Evolutionary conservation across 441 rosid species (phyloP).

Genomic region (Daphne laureola): DNA sequence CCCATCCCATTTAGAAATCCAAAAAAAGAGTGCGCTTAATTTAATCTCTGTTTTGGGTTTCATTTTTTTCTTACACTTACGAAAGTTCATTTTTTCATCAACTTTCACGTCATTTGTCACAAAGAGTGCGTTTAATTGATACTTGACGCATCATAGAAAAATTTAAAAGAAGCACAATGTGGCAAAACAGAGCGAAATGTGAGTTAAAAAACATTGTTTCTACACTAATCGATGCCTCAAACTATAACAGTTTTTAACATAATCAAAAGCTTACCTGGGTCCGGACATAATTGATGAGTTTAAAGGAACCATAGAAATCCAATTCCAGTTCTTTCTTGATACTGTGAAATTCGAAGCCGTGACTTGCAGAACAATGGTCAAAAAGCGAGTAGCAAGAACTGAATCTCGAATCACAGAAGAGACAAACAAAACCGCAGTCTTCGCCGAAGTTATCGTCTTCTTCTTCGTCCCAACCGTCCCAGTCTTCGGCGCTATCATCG

Average conservation of each 20-base stretch:
- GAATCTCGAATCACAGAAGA: conserved; percentile 59
- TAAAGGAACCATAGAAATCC: conserved; percentile 73
- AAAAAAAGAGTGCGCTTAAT: no score
- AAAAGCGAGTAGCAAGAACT: conserved; percentile 43
- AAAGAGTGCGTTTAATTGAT: no score
- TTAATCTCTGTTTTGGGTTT: no score
- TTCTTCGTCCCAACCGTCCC: conserved; percentile 40
- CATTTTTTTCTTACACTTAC: no score
- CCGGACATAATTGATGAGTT: conserved; percentile 84
- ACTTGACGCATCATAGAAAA: no score
- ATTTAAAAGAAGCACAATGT: no score
- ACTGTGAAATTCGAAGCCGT: conserved; percentile 54
- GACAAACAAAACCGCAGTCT: conserved; percentile 39
- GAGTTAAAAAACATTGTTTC: no score
- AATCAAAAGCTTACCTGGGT: conserved; percentile 42
- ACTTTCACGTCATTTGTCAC: no score
- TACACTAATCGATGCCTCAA: no score
- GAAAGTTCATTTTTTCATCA: no score
- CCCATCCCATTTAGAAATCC: no score
- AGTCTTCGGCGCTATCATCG: conserved; percentile 39
- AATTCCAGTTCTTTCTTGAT: conserved; percentile 40
- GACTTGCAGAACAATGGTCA: conserved; percentile 51
- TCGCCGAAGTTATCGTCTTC: conserved; percentile 31
- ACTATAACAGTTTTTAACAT: background rate
- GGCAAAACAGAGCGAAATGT: no score